Evolutionary conservation across 1,284 basidiomycete genomes (phyloP), one percentile per base, ranked within the genome.

Genomic region (Paramarasmius palmivorus): DNA sequence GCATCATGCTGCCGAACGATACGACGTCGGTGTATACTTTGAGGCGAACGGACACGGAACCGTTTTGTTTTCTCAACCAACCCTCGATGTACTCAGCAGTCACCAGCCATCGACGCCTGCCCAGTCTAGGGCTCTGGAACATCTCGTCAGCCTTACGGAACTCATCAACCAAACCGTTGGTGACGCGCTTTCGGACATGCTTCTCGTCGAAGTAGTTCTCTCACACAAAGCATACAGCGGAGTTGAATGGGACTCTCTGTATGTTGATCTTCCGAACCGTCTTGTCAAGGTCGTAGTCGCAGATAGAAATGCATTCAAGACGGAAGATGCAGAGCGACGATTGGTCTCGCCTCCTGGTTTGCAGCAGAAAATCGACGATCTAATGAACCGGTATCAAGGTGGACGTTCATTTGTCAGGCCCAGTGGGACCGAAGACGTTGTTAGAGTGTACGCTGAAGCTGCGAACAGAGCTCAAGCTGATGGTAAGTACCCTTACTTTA

Each of bases 41-140:
- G 97, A 99, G 72, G 97, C 97, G 49, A 99, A 99, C 68, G 97
- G 97, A 0, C 97, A 99, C 65, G 97, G 97, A 37, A 99, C 97
- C 1, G 93, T 99, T 42, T 73, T 99, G 49, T 99, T 99, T 74
- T 98, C 96, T 2, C 79, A 79, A 7, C 70, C 79, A 19, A 89
- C 92, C 1, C 76, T 86, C 45, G 74, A 81, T 29, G 81, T 71
- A 36, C 75, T 96, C 25, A 68, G 77, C 41, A 73, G 73, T 9
- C 77, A 92, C 60, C 76, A 88, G 61, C 89, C 93, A 1, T 81
- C 84, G 25, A 91, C 90, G 2, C 89, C 92, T 15, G 86, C 90
- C 8, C 86, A 93, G 60, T 82, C 83, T 14, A 90, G 86, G 7
- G 91, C 92, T 34, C 80, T 94, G 41, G 83, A 81, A 50, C 84